Conservation (phyloP, 495 filamentous ascomycete genomes). For the Rhypophila decipiens region DNA sequence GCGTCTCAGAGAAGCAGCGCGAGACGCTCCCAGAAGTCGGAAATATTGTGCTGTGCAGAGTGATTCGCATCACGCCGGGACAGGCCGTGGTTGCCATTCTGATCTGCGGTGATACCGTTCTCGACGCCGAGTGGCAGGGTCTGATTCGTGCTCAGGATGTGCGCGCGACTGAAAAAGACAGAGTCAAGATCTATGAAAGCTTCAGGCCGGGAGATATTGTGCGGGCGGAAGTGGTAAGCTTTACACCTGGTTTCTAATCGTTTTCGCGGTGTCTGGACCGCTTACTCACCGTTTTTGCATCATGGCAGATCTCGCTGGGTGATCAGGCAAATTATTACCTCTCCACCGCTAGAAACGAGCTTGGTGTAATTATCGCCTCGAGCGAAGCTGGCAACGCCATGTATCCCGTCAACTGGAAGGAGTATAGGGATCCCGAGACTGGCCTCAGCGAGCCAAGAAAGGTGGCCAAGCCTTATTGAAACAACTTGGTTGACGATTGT, state of each 20-base stretch:
- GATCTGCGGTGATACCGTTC: slow-evolving; percentile 59
- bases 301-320: slow-evolving; percentile 67
- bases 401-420: slow-evolving; percentile 90
- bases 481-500: too few relatives aligned
- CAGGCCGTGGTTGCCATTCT: slow-evolving; percentile 80
- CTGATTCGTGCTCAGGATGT: slow-evolving; percentile 78
- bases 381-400: slow-evolving; percentile 85
- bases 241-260: too few relatives aligned
- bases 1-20: slow-evolving; percentile 43
- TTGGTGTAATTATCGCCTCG: slow-evolving; percentile 89
- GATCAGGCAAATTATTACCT: slow-evolving; percentile 94
- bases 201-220: slow-evolving; percentile 94
- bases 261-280: too few relatives aligned
- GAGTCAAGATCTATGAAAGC: slow-evolving; percentile 80
- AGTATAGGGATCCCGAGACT: slow-evolving; percentile 80
- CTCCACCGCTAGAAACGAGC: slow-evolving; percentile 78
- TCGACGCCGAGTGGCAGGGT: slow-evolving; percentile 57
- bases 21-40: slow-evolving; percentile 77
- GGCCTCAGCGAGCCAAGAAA: slow-evolving; percentile 76
- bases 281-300: too few relatives aligned
- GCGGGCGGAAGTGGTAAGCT: slow-evolving; percentile 71
- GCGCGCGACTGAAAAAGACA: slow-evolving; percentile 90
- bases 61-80: slow-evolving; percentile 73
- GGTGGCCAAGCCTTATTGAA: slow-evolving; percentile 86
- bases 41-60: slow-evolving; percentile 71